phyloP scores from a whole-genome alignment of 163 green algal species.

The Trebouxia gelatinosa region DNA sequence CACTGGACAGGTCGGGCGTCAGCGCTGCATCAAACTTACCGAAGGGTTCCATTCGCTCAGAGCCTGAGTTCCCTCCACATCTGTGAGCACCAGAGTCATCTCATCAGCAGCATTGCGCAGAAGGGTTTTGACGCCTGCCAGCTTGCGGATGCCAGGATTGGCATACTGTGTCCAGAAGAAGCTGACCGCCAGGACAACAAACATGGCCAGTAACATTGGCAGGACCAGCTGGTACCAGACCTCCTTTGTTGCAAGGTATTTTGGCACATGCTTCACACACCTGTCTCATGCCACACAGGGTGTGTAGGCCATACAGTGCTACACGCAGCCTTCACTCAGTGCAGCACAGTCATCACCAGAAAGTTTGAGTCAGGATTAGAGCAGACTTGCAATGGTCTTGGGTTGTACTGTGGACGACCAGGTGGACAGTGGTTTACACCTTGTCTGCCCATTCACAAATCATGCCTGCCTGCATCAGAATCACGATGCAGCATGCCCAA shows the following conservation, averaged over 20 bases:
- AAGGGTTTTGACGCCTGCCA: slow-evolving; percentile 9
- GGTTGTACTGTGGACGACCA: background rate
- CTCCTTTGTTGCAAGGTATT: background rate
- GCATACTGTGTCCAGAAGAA: slow-evolving; percentile 15
- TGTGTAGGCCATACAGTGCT: background rate
- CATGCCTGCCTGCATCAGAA: background rate
- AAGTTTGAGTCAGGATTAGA: background rate
- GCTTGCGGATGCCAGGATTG: slow-evolving; percentile 17
- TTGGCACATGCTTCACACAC: background rate
- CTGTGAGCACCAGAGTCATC: slow-evolving; percentile 28
- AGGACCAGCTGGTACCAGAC: slow-evolving; percentile 24
- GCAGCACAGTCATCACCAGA: background rate
- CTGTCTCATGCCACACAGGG: background rate
- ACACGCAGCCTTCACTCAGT: background rate
- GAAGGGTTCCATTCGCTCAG: slow-evolving; percentile 15
- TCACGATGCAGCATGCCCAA: background rate
- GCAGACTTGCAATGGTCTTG: background rate
- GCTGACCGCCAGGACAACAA: background rate
- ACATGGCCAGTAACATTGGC: slow-evolving; percentile 14
- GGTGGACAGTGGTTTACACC: background rate
- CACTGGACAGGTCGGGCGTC: no score
- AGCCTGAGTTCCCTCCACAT: slow-evolving; percentile 6
- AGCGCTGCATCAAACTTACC: no score
- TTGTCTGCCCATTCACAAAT: no score
- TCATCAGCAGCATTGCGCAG: slow-evolving; percentile 26